A percentile compares a stretch with the other conserved stretches of the same genome.
phyloP scores from a whole-genome alignment of 495 filamentous ascomycete genomes.

The Chaetomium cochliodes region DNA sequence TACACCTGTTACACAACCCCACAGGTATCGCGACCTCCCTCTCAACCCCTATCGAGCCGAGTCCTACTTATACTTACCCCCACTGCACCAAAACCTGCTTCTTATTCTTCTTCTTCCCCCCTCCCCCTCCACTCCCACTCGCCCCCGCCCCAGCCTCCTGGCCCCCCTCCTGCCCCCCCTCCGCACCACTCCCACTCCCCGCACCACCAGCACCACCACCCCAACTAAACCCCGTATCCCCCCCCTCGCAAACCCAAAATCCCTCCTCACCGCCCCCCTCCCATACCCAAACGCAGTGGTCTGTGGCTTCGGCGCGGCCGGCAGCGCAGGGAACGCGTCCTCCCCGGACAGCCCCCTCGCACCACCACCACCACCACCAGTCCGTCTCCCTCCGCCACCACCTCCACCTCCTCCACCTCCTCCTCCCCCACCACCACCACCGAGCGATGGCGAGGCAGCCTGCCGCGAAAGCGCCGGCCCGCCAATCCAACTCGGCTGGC shows the following conservation, averaged over 20 bases:
- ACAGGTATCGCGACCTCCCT: not conserved
- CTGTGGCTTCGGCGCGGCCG: slow-evolving; percentile 72
- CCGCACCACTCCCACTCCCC: slow-evolving; percentile 13
- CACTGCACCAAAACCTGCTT: slow-evolving; percentile 21
- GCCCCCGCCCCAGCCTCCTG: not conserved
- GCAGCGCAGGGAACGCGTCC: slow-evolving; percentile 81
- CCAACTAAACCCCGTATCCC: slow-evolving; percentile 45
- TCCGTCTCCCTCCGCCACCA: not conserved
- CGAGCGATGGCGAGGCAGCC: not conserved
- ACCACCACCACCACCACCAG: not conserved
- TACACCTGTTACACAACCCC: too few relatives aligned
- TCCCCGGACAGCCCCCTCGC: slow-evolving; percentile 17
- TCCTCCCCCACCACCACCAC: not conserved
- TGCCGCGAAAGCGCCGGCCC: slow-evolving; percentile 7
- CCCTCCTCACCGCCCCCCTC: slow-evolving; percentile 61
- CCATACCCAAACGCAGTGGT: slow-evolving; percentile 79
- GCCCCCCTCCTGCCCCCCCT: not conserved
- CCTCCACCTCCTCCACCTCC: not conserved
- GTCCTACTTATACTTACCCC: not conserved
- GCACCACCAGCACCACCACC: slow-evolving; percentile 26
- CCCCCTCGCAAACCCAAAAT: slow-evolving; percentile 49
- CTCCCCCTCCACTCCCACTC: not conserved
- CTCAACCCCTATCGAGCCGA: too few relatives aligned
- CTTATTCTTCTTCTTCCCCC: slow-evolving; percentile 19
- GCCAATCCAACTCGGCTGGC: slow-evolving; percentile 29